Evolutionary conservation across 1,284 basidiomycete genomes (phyloP).

Genomic region (Xerocomus minutiporus): DNA sequence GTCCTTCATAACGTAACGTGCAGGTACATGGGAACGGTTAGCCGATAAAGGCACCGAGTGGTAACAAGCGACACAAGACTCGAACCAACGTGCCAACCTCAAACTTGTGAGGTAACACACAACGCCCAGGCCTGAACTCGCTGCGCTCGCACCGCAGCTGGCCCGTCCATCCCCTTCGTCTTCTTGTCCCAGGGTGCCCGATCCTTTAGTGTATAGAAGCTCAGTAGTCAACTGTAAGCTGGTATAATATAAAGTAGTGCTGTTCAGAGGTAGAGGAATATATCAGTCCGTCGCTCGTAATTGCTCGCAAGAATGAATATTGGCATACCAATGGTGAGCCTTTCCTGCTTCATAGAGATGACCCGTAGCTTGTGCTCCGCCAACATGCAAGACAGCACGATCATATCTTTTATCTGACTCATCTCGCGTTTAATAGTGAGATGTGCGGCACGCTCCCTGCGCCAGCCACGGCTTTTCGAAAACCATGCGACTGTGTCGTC

Average conservation of each 20-base stretch:
- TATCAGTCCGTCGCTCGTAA: background rate
- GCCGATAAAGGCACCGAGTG: no score
- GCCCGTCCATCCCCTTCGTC: background rate
- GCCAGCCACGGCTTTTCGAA: constrained; percentile 3
- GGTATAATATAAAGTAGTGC: background rate
- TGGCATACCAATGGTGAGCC: background rate
- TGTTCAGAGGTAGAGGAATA: background rate
- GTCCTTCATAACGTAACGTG: no score
- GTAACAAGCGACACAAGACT: no score
- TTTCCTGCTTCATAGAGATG: background rate
- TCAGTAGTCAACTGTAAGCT: background rate
- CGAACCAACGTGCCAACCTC: background rate
- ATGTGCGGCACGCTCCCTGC: background rate
- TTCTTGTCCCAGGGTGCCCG: background rate
- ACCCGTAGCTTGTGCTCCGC: constrained; percentile 12
- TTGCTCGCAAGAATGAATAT: background rate
- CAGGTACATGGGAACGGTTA: no score
- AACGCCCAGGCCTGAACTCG: background rate
- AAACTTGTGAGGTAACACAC: background rate
- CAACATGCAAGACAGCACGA: constrained; percentile 24
- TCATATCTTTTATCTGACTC: constrained; percentile 9
- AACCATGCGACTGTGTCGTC: constrained; percentile 13
- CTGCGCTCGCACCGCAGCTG: background rate
- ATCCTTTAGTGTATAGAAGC: background rate
- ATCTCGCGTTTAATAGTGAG: constrained; percentile 18